A percentile compares a stretch with the other conserved stretches of the same genome.
Conservation (phyloP, 139 green algal genomes). For the Chlorella sorokiniana region DNA sequence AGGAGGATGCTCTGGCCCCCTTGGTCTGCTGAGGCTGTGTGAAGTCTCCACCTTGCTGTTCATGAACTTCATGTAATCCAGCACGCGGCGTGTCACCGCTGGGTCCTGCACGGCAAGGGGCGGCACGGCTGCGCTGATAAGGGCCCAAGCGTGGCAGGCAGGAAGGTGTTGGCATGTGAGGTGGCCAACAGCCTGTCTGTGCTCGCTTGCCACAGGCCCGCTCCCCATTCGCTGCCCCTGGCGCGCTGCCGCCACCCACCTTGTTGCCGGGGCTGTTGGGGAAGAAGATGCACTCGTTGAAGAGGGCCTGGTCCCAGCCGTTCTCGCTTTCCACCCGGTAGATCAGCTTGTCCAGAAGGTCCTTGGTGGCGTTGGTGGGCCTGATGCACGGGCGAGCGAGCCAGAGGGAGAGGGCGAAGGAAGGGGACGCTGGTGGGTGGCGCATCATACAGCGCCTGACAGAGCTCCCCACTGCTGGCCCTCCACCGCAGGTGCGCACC, state of each 20-base stretch:
- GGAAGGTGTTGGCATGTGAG: background rate
- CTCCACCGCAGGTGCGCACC: background rate
- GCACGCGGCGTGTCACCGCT: slow-evolving; percentile 44
- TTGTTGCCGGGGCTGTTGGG: slow-evolving; percentile 49
- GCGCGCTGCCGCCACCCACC: background rate
- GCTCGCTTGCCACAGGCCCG: too few relatives aligned
- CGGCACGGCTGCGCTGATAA: background rate
- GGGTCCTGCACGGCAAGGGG: slow-evolving; percentile 27
- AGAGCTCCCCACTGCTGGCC: too few relatives aligned
- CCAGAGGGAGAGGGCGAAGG: background rate
- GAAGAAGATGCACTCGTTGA: slow-evolving; percentile 74
- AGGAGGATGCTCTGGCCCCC: too few relatives aligned
- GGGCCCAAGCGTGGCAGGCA: background rate
- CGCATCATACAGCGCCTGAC: background rate
- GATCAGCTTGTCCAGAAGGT: slow-evolving; percentile 66
- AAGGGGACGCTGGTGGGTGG: background rate
- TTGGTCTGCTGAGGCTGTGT: too few relatives aligned
- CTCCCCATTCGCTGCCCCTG: too few relatives aligned
- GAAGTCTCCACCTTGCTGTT: slow-evolving; percentile 55
- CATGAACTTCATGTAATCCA: slow-evolving; percentile 65
- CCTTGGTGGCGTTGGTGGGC: slow-evolving; percentile 50
- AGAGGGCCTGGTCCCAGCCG: slow-evolving; percentile 71
- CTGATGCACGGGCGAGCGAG: background rate
- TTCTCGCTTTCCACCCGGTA: slow-evolving; percentile 55
- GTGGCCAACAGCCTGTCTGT: background rate